phyloP scores from a whole-genome alignment of 495 filamentous ascomycete genomes.

The Penicillium salamii region DNA sequence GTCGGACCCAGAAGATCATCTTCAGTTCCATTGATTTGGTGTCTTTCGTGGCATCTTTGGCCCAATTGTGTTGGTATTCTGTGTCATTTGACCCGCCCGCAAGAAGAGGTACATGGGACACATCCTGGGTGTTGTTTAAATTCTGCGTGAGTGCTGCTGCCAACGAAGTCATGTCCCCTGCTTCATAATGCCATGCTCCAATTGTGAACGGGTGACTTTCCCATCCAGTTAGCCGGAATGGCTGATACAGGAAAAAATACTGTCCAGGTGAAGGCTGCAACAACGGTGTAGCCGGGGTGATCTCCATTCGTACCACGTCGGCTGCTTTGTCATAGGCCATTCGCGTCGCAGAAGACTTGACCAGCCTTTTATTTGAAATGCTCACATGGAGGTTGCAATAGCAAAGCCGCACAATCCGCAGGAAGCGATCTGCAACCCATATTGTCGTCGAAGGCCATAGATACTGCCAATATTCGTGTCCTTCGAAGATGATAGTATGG shows the following conservation, averaged over 20 bases:
- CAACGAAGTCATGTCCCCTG: neutral
- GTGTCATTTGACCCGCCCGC: slow-evolving; percentile 12
- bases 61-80: neutral
- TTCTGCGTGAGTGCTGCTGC: slow-evolving; percentile 1
- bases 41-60: neutral
- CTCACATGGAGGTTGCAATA: slow-evolving; percentile 46
- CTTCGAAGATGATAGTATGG: slow-evolving; percentile 48
- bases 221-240: slow-evolving; percentile 48
- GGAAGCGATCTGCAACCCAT: slow-evolving; percentile 50
- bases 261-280: slow-evolving; percentile 44
- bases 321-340: slow-evolving; percentile 46
- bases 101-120: slow-evolving; percentile 34
- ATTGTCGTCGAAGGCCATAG: slow-evolving; percentile 50
- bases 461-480: slow-evolving; percentile 47
- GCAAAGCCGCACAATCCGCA: slow-evolving; percentile 45
- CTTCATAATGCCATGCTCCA: slow-evolving; percentile 39
- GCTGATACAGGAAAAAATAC: slow-evolving; percentile 59
- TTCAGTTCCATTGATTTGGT: slow-evolving; percentile 5
- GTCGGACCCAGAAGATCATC: slow-evolving; percentile 45
- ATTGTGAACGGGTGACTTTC: slow-evolving; percentile 62
- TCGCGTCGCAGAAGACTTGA: slow-evolving; percentile 28
- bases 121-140: slow-evolving; percentile 9
- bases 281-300: slow-evolving; percentile 30
- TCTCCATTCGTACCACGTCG: slow-evolving; percentile 49
- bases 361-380: slow-evolving; percentile 8